Evolutionary conservation across 345 rosid genomes (phyloP).

Genomic region (Ceriops zippeliana): DNA sequence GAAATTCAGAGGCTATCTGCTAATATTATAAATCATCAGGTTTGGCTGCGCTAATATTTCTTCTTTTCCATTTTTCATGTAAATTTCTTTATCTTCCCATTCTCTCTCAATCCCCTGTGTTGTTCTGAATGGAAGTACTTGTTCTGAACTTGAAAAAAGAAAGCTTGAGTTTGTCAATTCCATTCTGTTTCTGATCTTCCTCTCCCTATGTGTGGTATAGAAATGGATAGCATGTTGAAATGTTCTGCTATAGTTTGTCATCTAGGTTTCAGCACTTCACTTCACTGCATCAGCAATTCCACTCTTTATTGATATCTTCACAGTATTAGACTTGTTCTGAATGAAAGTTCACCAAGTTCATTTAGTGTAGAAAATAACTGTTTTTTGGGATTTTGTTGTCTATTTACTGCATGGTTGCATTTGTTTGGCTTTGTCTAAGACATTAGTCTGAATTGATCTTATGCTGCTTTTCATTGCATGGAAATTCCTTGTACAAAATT

Average conservation of each 20-base stretch:
- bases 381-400: background rate
- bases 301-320: background rate
- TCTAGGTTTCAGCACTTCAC: too few species aligned
- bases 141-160: too few species aligned
- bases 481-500: background rate
- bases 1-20: constrained; percentile 98
- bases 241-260: too few species aligned
- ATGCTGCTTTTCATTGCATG: background rate
- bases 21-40: constrained; percentile 93
- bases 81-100: background rate
- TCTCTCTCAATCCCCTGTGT: background rate
- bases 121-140: too few species aligned
- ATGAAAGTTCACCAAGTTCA: background rate
- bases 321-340: background rate
- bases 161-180: too few species aligned
- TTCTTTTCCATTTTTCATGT: background rate
- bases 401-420: background rate
- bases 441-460: background rate
- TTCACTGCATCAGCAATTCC: background rate
- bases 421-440: background rate
- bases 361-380: background rate
- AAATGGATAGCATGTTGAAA: too few species aligned
- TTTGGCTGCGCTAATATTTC: constrained; percentile 14
- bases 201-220: too few species aligned
- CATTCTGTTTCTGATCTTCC: too few species aligned